Conservation (phyloP, 2,329 filamentous ascomycete genomes). For the Pyricularia pennisetigena region DNA sequence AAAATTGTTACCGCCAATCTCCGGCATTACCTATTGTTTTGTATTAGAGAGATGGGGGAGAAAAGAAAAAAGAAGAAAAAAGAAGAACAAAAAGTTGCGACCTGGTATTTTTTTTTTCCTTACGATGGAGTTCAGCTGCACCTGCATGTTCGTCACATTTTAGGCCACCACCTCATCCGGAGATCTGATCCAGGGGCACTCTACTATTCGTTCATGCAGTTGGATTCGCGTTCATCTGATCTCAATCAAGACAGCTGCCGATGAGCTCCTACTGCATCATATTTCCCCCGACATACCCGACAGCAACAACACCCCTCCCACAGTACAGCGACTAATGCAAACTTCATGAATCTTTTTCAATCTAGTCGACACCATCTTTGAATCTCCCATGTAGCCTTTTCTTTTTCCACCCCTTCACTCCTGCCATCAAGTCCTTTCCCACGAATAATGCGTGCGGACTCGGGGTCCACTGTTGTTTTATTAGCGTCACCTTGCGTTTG, state of each 20-base stretch:
- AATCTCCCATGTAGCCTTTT: background rate
- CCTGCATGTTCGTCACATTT: background rate
- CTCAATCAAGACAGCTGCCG: background rate
- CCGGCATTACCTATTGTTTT: background rate
- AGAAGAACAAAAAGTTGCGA: background rate
- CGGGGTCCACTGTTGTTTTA: background rate
- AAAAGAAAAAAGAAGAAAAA: background rate
- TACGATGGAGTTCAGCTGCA: background rate
- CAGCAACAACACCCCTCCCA: background rate
- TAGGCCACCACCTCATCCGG: background rate
- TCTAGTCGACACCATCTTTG: background rate
- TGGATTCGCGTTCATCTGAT: background rate
- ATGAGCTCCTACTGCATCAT: background rate
- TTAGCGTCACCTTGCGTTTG: background rate
- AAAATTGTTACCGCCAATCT: background rate
- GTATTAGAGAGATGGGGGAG: no score
- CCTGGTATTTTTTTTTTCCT: background rate
- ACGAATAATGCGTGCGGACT: background rate
- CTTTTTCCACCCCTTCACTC: background rate
- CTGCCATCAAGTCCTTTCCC: background rate
- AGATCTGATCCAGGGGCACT: background rate
- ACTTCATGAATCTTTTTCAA: background rate
- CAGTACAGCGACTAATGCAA: background rate
- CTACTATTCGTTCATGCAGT: background rate
- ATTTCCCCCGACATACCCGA: background rate